Conservation (phyloP, 176 grass and related monocot genomes). For the Thalia dealbata region DNA sequence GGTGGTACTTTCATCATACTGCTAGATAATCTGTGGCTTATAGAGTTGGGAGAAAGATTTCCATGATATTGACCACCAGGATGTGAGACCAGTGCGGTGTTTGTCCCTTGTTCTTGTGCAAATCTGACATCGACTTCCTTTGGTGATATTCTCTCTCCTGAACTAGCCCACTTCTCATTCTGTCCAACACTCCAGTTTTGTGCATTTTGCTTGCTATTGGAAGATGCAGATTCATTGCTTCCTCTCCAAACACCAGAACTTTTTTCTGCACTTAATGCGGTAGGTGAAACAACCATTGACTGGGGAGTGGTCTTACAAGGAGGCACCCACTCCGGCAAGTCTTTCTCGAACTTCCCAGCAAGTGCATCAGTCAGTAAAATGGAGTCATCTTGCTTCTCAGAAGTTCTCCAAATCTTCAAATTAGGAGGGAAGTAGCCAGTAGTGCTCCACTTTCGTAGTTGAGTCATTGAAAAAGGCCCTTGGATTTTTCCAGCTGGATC, state of each 20-base stretch:
- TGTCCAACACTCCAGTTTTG: conserved; percentile 10
- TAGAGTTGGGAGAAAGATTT: conserved; percentile 27
- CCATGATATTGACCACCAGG: conserved; percentile 32
- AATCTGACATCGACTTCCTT: conserved; percentile 21
- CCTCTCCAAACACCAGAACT: conserved; percentile 23
- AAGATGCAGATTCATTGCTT: conserved; percentile 5
- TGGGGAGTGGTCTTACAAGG: conserved; percentile 30
- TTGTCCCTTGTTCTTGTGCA: conserved; percentile 19
- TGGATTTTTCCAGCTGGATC: conserved; percentile 86
- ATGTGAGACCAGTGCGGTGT: conserved; percentile 30
- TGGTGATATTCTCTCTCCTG: conserved; percentile 7
- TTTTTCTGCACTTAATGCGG: conserved; percentile 20
- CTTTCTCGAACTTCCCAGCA: conserved; percentile 69
- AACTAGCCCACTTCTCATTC: neutral
- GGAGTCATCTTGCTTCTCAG: conserved; percentile 81
- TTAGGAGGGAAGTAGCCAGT: conserved; percentile 78
- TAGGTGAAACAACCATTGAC: neutral
- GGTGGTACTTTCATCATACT: conserved; percentile 28
- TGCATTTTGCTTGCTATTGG: conserved; percentile 22
- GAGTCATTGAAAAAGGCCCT: conserved; percentile 88
- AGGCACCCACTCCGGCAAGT: conserved; percentile 52
- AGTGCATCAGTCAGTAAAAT: conserved; percentile 81
- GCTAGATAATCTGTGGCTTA: conserved; percentile 32
- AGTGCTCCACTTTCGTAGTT: conserved; percentile 84
- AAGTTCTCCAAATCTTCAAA: conserved; percentile 75